Base-by-base conservation (phyloP, 306 rosid genomes). In the Mucuna pruriens region DNA sequence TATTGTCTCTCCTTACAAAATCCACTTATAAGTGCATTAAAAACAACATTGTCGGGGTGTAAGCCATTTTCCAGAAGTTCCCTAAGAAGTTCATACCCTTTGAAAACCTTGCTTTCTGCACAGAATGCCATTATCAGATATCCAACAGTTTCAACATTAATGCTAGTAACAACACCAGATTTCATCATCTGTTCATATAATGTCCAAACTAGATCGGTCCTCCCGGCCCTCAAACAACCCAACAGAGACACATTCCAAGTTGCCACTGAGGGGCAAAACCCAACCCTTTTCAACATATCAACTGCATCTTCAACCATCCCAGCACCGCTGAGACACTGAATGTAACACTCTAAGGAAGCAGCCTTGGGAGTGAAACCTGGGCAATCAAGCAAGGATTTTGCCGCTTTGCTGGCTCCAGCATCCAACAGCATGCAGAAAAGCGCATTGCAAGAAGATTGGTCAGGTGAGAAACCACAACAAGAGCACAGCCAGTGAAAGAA, bases 401-500 rank as follows among this genome's bases (percentile, higher is more conserved):
- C 95, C n/a, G 86, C 90, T 52, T 58, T 84, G 64, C 83, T 83
- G 13, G 94, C 94, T 48, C 88, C 87, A 12, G 92, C 94, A 71
- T 88, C 89, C 11, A 94, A 84, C 9, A 94, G 91, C 9, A 76
- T 78, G 57, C 82, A 80, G 65, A 94, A 94, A 57, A 94, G 85
- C 8, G 54, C 86, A 65, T 74, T 74, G 48, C 86, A 88, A 1
- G 90, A 86, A 36, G 86, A 39, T 7, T 86, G 89, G 20, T 89
- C 85, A 0, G 90, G 92, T 6, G 84, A 72, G 78, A 90, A 92
- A 31, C 69, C 80, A 38, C 80, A 70, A 11, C 26, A 76, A 61
- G 97, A 90, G 78, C 88, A 83, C 1, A 94, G 63, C 92, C 92
- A 92, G n/a, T 71, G 78, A 71, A 90, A 92, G 82, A 94, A 94